Evolutionary conservation across 2,329 filamentous ascomycete genomes (phyloP), one percentile per base, ranked within the genome.

Genomic region (Aspergillus spinulosporus): DNA sequence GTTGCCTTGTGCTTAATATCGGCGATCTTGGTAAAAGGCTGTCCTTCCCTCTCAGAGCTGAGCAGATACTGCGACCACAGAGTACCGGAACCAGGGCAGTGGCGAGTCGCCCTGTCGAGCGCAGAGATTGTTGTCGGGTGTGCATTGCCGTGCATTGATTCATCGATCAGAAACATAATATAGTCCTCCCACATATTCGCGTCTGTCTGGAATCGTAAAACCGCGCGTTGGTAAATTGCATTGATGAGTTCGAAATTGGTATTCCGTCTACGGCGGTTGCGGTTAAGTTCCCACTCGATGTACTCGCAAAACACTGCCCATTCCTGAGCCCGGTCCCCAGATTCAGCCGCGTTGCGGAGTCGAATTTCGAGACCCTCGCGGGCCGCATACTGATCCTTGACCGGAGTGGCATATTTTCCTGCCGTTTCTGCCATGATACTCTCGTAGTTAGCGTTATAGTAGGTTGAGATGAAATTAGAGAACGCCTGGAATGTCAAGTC

Each of bases 1-100:
- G 92, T 97, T 5, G 94, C 94, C 43, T 87, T 87, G 72, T 97
- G 91, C 74, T 99, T 99, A 72, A 97, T 92, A 40, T 86, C 82
- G 66, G 95, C 90, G 51, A 97, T 90, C 49, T 90, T 88, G 26
- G 87, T 80, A 66, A 96, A 96, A 0, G 88, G 81, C 60, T 87
- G 83, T 34, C 84, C 84, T 58, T 90, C 88, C 45, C 90, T 84
- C 73, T 97, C 94, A 3, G 91, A 89, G 15, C 87, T 88, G 51
- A 97, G 76, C 28, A 99, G 88, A 62, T 92, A 92, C 62, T 93
- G 87, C 5, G 90, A 90, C 94, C 94, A 99, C 5, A 99, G 81
- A 31, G 84, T 82, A 12, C 94, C 94, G 5, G 92, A 95, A 88
- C 92, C 96, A 1, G 94, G 92, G 65, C 93, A 96, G 73, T 97